Evolutionary conservation across 768 basidiomycete species (phyloP).

Genomic region (Pleurotus ostreatus): DNA sequence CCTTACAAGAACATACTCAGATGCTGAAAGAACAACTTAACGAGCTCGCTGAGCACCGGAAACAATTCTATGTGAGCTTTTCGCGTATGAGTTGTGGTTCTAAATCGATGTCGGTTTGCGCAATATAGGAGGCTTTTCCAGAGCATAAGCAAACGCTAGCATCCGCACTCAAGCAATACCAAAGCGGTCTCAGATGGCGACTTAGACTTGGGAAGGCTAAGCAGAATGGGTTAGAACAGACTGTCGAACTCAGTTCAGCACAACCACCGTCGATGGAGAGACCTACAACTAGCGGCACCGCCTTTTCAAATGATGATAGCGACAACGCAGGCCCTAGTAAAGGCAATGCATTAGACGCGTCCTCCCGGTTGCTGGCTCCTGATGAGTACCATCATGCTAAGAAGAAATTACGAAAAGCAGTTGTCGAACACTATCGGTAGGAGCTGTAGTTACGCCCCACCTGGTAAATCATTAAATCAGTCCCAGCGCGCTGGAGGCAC

Average conservation of each 20-base stretch:
- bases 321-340: background rate
- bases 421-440: constrained; percentile 79
- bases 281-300: too few species aligned
- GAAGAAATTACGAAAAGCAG: constrained; percentile 78
- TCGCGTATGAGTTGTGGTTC: too few species aligned
- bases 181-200: background rate
- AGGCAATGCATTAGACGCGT: constrained; percentile 4
- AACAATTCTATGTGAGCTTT: constrained; percentile 49
- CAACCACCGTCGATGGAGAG: too few species aligned
- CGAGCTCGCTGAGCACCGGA: constrained; percentile 70
- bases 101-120: too few species aligned
- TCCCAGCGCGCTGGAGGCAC: constrained; percentile 66
- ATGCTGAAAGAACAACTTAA: constrained; percentile 64
- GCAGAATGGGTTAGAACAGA: too few species aligned
- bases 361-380: constrained; percentile 44
- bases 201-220: background rate
- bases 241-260: too few species aligned
- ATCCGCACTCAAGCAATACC: background rate
- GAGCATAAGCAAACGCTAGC: background rate
- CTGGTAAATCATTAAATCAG: background rate
- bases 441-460: constrained; percentile 9
- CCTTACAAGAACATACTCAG: constrained; percentile 45
- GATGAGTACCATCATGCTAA: constrained; percentile 84
- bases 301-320: too few species aligned
- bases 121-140: background rate